Evolutionary conservation across 352 stramenopile species (phyloP).

Genomic region (Pythium rishiriense): DNA sequence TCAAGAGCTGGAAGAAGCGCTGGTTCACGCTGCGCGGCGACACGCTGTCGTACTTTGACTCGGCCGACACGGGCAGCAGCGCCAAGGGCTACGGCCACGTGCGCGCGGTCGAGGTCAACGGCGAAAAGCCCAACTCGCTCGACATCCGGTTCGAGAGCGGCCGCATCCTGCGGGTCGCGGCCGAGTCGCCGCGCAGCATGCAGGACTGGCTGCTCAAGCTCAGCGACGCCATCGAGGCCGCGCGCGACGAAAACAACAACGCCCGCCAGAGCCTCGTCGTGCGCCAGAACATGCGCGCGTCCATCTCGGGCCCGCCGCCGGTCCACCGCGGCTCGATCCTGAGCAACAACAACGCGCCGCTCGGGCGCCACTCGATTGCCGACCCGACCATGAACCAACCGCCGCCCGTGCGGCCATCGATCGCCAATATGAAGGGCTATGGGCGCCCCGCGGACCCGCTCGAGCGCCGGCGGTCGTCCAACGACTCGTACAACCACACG

Average conservation of each 20-base stretch:
- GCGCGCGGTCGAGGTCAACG: slow-evolving; percentile 70
- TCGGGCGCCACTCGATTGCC: slow-evolving; percentile 50
- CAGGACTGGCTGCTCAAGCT: slow-evolving; percentile 75
- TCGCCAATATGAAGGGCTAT: slow-evolving; percentile 20
- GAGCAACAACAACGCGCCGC: slow-evolving; percentile 19
- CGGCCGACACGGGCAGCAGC: slow-evolving; percentile 61
- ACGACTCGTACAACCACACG: slow-evolving; percentile 21
- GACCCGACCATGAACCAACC: slow-evolving; percentile 3
- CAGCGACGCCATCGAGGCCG: slow-evolving; percentile 67
- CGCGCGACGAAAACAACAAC: slow-evolving; percentile 58
- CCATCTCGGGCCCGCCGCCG: slow-evolving; percentile 28
- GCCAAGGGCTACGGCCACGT: slow-evolving; percentile 86
- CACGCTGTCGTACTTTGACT: slow-evolving; percentile 84
- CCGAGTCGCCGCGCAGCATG: slow-evolving; percentile 61
- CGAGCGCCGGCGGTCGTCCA: slow-evolving; percentile 19
- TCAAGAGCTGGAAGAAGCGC: slow-evolving; percentile 83
- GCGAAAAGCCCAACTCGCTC: slow-evolving; percentile 54
- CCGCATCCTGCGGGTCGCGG: slow-evolving; percentile 68
- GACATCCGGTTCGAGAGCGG: slow-evolving; percentile 80
- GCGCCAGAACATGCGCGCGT: slow-evolving; percentile 44
- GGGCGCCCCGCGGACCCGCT: slow-evolving; percentile 3
- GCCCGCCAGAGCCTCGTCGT: slow-evolving; percentile 52
- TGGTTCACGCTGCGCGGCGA: slow-evolving; percentile 80
- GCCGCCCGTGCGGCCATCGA: slow-evolving; percentile 13
- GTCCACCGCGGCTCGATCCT: slow-evolving; percentile 28